A percentile compares a stretch with the other conserved stretches of the same genome.
These are phyloP conservation scores for Dryas octopetala DNA, from an alignment of 306 rosid species.

Conservation along the genomic window DNA sequence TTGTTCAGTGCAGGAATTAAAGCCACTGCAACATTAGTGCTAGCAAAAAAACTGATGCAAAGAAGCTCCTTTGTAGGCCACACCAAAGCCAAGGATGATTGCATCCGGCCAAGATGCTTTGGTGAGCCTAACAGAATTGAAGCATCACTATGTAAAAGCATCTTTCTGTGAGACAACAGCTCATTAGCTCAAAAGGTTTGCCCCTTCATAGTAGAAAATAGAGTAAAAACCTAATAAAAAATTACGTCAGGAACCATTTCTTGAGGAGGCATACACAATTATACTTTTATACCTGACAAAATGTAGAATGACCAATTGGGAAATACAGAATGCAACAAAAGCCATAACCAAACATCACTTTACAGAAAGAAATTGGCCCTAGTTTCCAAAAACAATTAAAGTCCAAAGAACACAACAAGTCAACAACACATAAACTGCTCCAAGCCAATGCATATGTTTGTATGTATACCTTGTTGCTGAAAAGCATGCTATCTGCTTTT, in stretches of 20 bases:
- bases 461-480: slow-evolving; percentile 69
- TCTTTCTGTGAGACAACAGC: too few species aligned
- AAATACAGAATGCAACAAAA: too few species aligned
- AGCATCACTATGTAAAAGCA: too few species aligned
- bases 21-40: background rate
- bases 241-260: too few species aligned
- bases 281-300: background rate
- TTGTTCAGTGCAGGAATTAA: background rate
- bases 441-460: background rate
- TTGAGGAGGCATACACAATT: background rate
- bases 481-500: slow-evolving; percentile 73
- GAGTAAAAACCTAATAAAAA: too few species aligned
- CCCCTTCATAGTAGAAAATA: background rate
- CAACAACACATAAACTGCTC: background rate
- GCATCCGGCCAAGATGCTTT: background rate
- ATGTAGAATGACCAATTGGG: background rate
- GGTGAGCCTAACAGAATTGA: too few species aligned
- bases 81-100: background rate
- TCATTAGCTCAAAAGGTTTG: background rate
- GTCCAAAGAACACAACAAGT: background rate
- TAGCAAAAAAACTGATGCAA: background rate
- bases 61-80: too few species aligned
- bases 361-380: background rate
- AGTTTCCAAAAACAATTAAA: background rate
- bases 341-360: background rate